Conservation (phyloP, 139 green algal species). For the Microglena sp. region DNA sequence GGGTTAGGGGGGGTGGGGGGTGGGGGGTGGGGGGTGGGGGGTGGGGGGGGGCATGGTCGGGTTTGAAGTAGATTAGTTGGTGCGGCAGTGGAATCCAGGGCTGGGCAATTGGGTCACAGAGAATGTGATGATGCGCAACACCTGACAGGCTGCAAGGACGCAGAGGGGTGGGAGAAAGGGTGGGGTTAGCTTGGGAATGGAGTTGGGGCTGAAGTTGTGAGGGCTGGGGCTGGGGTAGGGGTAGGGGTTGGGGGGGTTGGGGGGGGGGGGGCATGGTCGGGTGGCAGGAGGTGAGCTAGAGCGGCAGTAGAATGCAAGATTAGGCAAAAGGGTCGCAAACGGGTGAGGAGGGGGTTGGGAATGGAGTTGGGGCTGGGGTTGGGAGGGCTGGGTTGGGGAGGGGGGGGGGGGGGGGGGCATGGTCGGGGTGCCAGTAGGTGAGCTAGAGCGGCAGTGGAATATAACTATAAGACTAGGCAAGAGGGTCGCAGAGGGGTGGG, state of each 20-base stretch:
- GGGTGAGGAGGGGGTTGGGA: too few species aligned
- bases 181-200: neutral
- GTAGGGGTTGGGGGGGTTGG: neutral
- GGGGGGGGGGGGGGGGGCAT: neutral
- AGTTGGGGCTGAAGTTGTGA: neutral
- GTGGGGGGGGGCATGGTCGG: neutral
- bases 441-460: neutral
- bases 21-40: too few species aligned
- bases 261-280: too few species aligned
- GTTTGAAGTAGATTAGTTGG: conserved; percentile 13
- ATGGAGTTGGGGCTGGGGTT: neutral
- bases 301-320: neutral
- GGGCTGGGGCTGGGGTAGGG: neutral
- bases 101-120: conserved; percentile 72
- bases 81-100: conserved; percentile 79
- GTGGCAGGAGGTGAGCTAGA: neutral
- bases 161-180: too few species aligned
- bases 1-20: neutral
- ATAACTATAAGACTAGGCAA: too few species aligned
- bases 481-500: too few species aligned
- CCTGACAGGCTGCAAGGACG: conserved; percentile 59
- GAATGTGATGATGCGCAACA: conserved; percentile 81
- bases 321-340: too few species aligned
- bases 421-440: neutral
- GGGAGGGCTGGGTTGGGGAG: neutral